Conservation (phyloP, 331 rosid species). For the Pyrus hybrid region DNA sequence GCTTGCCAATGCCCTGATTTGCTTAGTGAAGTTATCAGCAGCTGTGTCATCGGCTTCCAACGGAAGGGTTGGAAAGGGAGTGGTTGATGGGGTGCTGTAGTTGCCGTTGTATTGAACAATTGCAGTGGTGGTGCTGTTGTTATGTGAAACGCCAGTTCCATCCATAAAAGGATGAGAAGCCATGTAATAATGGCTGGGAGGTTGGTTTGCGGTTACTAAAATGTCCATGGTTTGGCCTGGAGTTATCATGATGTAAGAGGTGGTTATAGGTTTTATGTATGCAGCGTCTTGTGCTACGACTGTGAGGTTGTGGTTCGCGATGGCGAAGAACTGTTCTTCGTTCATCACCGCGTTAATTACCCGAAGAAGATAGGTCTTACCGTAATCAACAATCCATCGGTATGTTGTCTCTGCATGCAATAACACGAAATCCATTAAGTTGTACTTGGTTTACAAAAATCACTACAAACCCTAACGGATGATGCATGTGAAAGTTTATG, state of each 20-base stretch:
- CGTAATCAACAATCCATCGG: neutral
- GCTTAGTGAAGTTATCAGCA: slow-evolving; percentile 3
- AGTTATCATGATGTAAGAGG: slow-evolving; percentile 4
- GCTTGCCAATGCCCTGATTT: slow-evolving; percentile 18
- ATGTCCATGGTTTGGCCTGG: slow-evolving; percentile 22
- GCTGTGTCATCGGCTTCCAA: neutral
- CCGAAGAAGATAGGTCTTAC: slow-evolving; percentile 16
- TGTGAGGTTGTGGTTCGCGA: slow-evolving; percentile 6
- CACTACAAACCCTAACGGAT: neutral
- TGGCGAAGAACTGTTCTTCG: slow-evolving; percentile 9
- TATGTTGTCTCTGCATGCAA: neutral
- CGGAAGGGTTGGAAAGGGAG: slow-evolving; percentile 21
- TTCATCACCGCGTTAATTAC: neutral
- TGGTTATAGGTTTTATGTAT: slow-evolving; percentile 14
- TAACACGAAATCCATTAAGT: neutral
- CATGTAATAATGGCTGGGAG: slow-evolving; percentile 10
- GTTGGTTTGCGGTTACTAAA: slow-evolving; percentile 7
- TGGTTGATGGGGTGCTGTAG: slow-evolving; percentile 2
- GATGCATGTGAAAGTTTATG: too few relatives aligned
- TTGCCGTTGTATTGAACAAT: slow-evolving; percentile 20
- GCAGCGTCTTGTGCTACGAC: slow-evolving; percentile 9
- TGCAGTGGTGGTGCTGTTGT: slow-evolving; percentile 26
- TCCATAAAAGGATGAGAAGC: slow-evolving; percentile 18
- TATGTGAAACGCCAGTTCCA: neutral
- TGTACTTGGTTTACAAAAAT: neutral